phyloP scores from a whole-genome alignment of 805 yeast genomes.

The Nakazawaea anatomiae region DNA sequence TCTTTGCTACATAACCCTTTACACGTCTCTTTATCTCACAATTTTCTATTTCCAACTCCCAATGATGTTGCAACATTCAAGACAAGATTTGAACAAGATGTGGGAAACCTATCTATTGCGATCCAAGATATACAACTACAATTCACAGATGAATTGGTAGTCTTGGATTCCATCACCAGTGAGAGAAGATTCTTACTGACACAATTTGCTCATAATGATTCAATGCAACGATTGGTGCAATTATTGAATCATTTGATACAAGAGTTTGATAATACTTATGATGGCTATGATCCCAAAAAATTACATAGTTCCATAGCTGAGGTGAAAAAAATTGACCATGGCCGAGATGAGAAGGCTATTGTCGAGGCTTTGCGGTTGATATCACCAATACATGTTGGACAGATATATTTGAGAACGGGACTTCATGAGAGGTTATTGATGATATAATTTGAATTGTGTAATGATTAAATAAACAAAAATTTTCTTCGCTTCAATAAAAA shows the following conservation, averaged over 20 bases:
- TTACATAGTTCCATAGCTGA: conserved; percentile 1
- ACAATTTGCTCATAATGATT: no score
- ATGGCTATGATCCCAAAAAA: background rate
- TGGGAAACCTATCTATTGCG: background rate
- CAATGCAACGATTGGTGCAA: no score
- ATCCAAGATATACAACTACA: background rate
- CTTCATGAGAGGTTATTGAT: no score
- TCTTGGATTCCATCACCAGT: background rate
- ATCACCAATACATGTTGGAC: no score
- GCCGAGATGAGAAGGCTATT: background rate
- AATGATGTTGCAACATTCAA: background rate
- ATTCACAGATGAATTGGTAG: background rate
- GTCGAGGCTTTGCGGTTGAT: background rate
- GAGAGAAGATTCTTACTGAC: background rate
- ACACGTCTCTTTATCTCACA: conserved; percentile 5
- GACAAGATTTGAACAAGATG: background rate
- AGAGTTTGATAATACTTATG: background rate
- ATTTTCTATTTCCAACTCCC: background rate
- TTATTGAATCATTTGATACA: background rate
- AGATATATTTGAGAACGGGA: no score
- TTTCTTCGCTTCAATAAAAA: no score
- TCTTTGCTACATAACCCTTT: background rate
- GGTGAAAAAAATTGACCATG: background rate
- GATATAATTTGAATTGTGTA: no score
- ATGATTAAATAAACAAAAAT: no score